Percentiles rank a stretch among this genome's conserved stretches.
These are phyloP conservation scores for Tillandsia fasciculata DNA, from an alignment of 176 grass and related monocot species.

Conservation along the genomic window DNA sequence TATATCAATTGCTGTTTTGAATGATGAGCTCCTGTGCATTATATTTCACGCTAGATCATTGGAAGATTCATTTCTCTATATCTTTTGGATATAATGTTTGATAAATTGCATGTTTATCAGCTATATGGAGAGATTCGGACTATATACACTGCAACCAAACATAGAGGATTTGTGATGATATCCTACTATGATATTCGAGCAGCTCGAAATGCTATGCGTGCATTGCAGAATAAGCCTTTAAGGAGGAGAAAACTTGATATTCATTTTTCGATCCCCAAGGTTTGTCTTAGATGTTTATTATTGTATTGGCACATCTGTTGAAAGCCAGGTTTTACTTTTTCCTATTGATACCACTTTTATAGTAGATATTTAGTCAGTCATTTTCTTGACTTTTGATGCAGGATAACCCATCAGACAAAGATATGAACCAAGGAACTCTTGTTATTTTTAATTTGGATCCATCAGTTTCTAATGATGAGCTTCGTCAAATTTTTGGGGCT, in stretches of 20 bases:
- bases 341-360: background rate
- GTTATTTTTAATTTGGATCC: conserved; percentile 92
- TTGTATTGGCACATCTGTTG: background rate
- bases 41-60: background rate
- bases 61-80: background rate
- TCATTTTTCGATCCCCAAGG: conserved; percentile 96
- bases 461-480: conserved; percentile 82
- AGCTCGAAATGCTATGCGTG: conserved; percentile 70
- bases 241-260: conserved; percentile 86
- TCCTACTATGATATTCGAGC: conserved; percentile 90
- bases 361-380: background rate
- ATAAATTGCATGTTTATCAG: conserved; percentile 18
- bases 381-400: conserved; percentile 32
- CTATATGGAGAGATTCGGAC: conserved; percentile 84
- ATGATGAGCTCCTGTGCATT: background rate
- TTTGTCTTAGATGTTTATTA: conserved; percentile 15
- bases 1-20: background rate
- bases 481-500: conserved; percentile 62
- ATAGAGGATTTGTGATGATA: conserved; percentile 95
- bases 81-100: conserved; percentile 2
- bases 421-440: conserved; percentile 95
- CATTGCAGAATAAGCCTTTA: conserved; percentile 75
- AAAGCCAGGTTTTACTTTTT: no score
- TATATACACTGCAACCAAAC: conserved; percentile 82
- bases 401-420: conserved; percentile 95